Evolutionary conservation across 495 filamentous ascomycete genomes (phyloP).

Genomic region (Penicillium malachiteum): DNA sequence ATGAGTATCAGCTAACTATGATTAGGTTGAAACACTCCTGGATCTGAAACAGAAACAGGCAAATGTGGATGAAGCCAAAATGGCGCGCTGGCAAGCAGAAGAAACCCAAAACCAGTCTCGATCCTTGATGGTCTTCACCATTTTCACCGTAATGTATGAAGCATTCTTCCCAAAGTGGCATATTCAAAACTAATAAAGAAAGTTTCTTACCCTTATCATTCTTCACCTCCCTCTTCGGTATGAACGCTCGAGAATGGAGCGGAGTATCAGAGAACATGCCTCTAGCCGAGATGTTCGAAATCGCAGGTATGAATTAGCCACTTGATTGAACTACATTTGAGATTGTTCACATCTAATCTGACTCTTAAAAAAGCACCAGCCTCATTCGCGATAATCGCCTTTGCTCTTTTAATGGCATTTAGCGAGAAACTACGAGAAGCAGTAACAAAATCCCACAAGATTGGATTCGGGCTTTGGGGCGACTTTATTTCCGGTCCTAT

Average conservation of each 20-base stretch:
- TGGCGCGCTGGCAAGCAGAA: constrained; percentile 62
- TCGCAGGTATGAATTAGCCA: constrained; percentile 26
- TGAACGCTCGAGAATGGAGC: constrained; percentile 65
- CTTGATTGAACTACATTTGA: no score
- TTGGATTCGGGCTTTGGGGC: constrained; percentile 22
- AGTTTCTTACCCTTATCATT: constrained; percentile 63
- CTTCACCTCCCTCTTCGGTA: constrained; percentile 66
- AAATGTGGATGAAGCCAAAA: constrained; percentile 65
- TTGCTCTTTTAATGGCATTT: constrained; percentile 45
- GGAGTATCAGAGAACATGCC: constrained; percentile 34
- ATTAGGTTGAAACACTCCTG: constrained; percentile 61
- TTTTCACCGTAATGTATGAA: constrained; percentile 64
- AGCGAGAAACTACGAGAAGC: constrained; percentile 36
- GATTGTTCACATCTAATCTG: no score
- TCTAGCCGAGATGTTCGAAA: constrained; percentile 33
- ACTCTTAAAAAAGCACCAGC: constrained; percentile 24
- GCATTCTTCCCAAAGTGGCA: constrained; percentile 3
- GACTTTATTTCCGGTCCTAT: constrained; percentile 28
- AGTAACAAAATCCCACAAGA: constrained; percentile 25
- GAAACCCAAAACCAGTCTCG: constrained; percentile 62
- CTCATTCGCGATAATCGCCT: constrained; percentile 41
- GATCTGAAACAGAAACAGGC: constrained; percentile 70
- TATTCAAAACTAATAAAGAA: constrained; percentile 14
- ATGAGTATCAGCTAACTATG: background rate
- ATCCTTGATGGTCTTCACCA: constrained; percentile 68